Conservation (phyloP, 169 alveolate genomes). For the Plasmodium ovale region DNA sequence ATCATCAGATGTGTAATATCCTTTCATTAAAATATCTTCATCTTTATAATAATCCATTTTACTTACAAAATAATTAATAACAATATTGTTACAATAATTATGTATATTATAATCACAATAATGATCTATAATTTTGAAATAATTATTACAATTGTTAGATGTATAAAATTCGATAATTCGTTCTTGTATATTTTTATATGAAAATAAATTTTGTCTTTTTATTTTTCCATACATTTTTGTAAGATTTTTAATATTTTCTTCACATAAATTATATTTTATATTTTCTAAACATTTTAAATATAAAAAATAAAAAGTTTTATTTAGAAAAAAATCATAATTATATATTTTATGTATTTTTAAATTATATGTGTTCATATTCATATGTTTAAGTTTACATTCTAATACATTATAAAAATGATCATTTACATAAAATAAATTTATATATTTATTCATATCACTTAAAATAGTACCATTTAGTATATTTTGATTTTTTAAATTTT, state of each 20-base stretch:
- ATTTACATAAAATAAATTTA: constrained; percentile 21
- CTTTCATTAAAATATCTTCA: constrained; percentile 59
- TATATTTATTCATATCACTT: too few relatives aligned
- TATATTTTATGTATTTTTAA: constrained; percentile 27
- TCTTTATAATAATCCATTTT: constrained; percentile 32
- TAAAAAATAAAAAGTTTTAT: constrained; percentile 38
- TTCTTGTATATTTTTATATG: neutral
- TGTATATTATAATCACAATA: constrained; percentile 28
- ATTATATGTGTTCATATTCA: neutral
- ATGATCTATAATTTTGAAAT: constrained; percentile 31
- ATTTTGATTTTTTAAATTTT: neutral
- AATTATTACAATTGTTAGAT: neutral
- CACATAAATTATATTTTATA: constrained; percentile 10
- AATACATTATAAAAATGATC: constrained; percentile 14
- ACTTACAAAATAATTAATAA: constrained; percentile 31
- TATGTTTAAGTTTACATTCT: constrained; percentile 20
- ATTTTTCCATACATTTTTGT: constrained; percentile 2
- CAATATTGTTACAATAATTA: neutral
- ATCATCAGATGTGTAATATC: constrained; percentile 60
- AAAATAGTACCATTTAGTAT: neutral
- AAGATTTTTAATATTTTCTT: constrained; percentile 3
- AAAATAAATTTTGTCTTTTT: neutral
- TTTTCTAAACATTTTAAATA: constrained; percentile 53
- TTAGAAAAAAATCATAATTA: constrained; percentile 47
- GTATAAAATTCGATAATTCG: neutral